phyloP scores from a whole-genome alignment of 2,329 filamentous ascomycete species.

The Ceratocystis lukuohia region DNA sequence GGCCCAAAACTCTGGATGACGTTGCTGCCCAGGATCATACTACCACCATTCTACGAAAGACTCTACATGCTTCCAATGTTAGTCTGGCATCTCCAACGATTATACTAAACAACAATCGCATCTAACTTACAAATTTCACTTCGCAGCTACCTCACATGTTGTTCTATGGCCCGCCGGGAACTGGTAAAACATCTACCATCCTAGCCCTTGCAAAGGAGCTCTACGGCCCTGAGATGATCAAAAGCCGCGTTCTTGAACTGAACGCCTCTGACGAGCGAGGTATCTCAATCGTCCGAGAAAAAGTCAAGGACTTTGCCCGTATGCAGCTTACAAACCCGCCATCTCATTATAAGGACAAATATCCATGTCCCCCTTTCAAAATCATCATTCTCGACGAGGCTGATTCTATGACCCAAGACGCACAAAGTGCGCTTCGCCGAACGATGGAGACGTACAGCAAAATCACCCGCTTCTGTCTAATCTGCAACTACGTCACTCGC shows the following conservation, averaged over 20 bases:
- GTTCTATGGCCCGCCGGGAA: constrained; percentile 95
- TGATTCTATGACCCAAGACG: constrained; percentile 98
- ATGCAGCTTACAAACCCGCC: constrained; percentile 83
- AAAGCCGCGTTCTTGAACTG: constrained; percentile 89
- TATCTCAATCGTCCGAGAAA: constrained; percentile 91
- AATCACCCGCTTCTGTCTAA: constrained; percentile 92
- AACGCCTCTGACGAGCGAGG: constrained; percentile 98
- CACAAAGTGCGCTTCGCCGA: constrained; percentile 77
- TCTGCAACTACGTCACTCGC: constrained; percentile 96
- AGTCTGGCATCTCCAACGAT: constrained; percentile 8
- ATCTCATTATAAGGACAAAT: constrained; percentile 52
- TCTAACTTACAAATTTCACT: constrained; percentile 14
- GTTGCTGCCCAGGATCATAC: constrained; percentile 97
- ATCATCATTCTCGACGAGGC: constrained; percentile 98
- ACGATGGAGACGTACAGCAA: constrained; percentile 98
- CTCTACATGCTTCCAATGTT: constrained; percentile 85
- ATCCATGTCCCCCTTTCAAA: constrained; percentile 95
- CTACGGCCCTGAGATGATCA: constrained; percentile 88
- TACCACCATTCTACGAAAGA: constrained; percentile 79
- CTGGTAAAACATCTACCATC: constrained; percentile 95
- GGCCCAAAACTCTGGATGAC: constrained; percentile 85
- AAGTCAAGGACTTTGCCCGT: constrained; percentile 95
- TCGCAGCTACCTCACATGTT: constrained; percentile 91
- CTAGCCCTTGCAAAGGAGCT: constrained; percentile 94
- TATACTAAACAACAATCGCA: not conserved